Conservation (phyloP, 371 early-diverging fungal genomes). For the Syncephalis fuscata region DNA sequence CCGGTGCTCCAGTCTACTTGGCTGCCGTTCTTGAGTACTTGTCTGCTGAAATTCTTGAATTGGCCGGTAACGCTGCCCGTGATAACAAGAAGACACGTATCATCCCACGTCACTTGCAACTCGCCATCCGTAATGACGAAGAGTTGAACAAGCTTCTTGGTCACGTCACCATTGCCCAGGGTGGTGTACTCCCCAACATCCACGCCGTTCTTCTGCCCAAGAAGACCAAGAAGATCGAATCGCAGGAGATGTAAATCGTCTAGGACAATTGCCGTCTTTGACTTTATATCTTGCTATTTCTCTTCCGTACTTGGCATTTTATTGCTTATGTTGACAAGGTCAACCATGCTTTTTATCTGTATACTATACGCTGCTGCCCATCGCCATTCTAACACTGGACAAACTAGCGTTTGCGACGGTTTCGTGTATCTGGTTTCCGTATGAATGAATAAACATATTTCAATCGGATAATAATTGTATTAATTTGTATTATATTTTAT, state of each 20-base stretch:
- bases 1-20: slow-evolving; percentile 88
- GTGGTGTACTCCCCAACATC: slow-evolving; percentile 81
- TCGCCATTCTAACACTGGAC: too few species aligned
- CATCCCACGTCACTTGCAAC: slow-evolving; percentile 77
- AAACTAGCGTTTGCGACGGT: too few species aligned
- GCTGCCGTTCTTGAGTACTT: slow-evolving; percentile 94
- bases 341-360: too few species aligned
- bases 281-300: too few species aligned
- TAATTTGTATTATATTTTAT: not conserved
- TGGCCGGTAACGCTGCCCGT: slow-evolving; percentile 91
- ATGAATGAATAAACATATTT: too few species aligned
- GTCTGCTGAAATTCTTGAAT: slow-evolving; percentile 91
- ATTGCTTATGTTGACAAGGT: too few species aligned
- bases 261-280: not conserved
- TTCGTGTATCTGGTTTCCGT: too few species aligned
- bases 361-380: too few species aligned
- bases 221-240: slow-evolving; percentile 47
- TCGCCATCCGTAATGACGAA: slow-evolving; percentile 92
- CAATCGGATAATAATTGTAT: too few species aligned
- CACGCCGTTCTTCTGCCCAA: slow-evolving; percentile 50
- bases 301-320: too few species aligned
- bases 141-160: slow-evolving; percentile 91
- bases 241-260: slow-evolving; percentile 20
- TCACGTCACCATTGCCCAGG: slow-evolving; percentile 75
- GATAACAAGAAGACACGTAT: slow-evolving; percentile 94